Percentiles rank a stretch among this genome's conserved stretches.
phyloP scores from a whole-genome alignment of 106 monocot species.

The Vanilla planifolia region DNA sequence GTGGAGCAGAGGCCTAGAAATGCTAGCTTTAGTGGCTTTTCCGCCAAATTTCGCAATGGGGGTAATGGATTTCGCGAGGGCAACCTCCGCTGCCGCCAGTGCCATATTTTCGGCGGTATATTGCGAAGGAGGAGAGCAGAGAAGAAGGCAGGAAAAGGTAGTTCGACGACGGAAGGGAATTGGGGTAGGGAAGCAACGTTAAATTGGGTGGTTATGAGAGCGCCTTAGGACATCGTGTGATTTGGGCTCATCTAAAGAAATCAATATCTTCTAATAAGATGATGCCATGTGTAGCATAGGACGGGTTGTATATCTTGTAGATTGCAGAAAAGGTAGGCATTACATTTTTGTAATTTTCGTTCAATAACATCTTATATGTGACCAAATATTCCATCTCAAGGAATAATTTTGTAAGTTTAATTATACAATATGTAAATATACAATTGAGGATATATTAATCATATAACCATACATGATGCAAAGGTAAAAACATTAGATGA shows the following conservation, averaged over 20 bases:
- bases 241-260: conserved; percentile 29
- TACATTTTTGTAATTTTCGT: too few relatives aligned
- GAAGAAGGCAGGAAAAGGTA: background rate
- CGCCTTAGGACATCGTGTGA: too few relatives aligned
- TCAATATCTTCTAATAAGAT: conserved; percentile 36
- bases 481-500: too few relatives aligned
- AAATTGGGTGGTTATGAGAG: conserved; percentile 13
- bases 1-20: conserved; percentile 20
- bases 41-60: conserved; percentile 20
- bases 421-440: too few relatives aligned
- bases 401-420: too few relatives aligned
- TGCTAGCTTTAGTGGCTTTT: conserved; percentile 8
- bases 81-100: conserved; percentile 46
- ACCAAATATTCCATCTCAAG: too few relatives aligned
- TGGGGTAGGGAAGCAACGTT: background rate
- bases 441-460: too few relatives aligned
- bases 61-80: conserved; percentile 40
- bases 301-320: too few relatives aligned
- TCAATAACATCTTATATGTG: too few relatives aligned
- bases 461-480: too few relatives aligned
- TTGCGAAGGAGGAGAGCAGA: background rate
- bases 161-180: background rate
- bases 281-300: conserved; percentile 44
- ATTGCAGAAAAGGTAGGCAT: too few relatives aligned
- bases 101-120: conserved; percentile 6